phyloP scores from a whole-genome alignment of 1,284 basidiomycete species.

The Cryptococcus sp. region DNA sequence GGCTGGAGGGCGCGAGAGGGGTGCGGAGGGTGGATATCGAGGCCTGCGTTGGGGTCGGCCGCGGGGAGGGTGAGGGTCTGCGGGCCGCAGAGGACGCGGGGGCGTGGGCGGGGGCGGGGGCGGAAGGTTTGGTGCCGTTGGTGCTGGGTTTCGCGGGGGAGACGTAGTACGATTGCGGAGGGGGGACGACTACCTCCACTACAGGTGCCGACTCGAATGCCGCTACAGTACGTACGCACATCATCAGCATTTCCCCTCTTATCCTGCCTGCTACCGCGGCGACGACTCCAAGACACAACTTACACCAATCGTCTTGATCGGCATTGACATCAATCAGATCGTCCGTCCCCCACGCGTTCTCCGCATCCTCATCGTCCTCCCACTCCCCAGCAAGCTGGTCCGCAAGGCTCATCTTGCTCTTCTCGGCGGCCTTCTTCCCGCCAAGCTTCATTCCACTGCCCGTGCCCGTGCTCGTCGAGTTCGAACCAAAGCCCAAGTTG shows the following conservation, averaged over 20 bases:
- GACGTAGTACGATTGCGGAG: constrained; percentile 37
- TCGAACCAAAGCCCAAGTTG: background rate
- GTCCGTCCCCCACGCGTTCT: constrained; percentile 62
- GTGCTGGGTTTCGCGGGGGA: constrained; percentile 18
- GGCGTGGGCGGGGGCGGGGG: background rate
- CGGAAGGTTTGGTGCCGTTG: constrained; percentile 16
- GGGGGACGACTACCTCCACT: constrained; percentile 37
- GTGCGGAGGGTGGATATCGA: too few relatives aligned
- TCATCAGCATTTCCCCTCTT: background rate
- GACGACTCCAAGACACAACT: constrained; percentile 32
- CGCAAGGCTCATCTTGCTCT: constrained; percentile 48
- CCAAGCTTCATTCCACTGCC: constrained; percentile 68
- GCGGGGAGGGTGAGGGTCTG: too few relatives aligned
- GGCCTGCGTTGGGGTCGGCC: too few relatives aligned
- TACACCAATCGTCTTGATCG: constrained; percentile 89
- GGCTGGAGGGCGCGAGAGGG: constrained; percentile 1
- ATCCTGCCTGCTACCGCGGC: background rate
- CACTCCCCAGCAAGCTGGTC: constrained; percentile 58
- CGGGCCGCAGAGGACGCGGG: background rate
- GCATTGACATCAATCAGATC: constrained; percentile 89
- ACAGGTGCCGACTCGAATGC: constrained; percentile 72
- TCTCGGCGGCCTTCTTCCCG: constrained; percentile 51
- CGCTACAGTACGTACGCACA: constrained; percentile 52
- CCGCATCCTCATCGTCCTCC: constrained; percentile 50
- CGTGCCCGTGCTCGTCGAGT: background rate